Evolutionary conservation across 2,329 filamentous ascomycete genomes (phyloP), one percentile per base, ranked within the genome.

Genomic region (Aspergillus ochraceus): DNA sequence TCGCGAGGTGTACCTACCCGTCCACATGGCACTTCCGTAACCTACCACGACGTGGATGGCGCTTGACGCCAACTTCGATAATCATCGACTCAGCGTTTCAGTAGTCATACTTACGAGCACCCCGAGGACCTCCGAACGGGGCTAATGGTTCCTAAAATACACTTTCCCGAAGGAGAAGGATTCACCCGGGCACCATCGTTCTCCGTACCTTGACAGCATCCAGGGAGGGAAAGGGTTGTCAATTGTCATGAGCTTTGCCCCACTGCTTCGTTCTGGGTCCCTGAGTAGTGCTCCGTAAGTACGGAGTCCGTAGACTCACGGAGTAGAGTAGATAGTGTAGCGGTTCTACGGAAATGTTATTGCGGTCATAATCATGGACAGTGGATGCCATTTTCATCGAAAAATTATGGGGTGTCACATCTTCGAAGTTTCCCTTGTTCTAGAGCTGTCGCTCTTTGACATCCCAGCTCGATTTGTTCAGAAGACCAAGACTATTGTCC

Each of bases 21-120:
- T 65, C 64, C 64, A 66, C 66, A 68, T 68, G 66, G 64, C 63
- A 63, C 55, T 56, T 49, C 62, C 53, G 63, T 58, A 65, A 61
- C 51, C 59, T 54, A 24, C 62, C 52, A 54, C 55, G 55, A 56
- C 54, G 53, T 58, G 51, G 32, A 55, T 62, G 55, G 60, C 53
- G 55, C 59, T 58, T 49, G 52, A 60, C 50, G 52, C 54, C 54
- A 42, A 36, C 22, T 19, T n/a, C 19, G 20, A 46, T 19, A 47
- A 47, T 24, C 19, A 17, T 24, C 20, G 45, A 47, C 12, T 14
- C 22, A 20, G 22, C 29, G 50, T 29, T 36, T 24, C 29, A 51
- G 49, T 51, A 51, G 45, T 47, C 45, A 47, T 9, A 47, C 45
- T 20, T 47, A 47, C 45, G 45, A 47, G 45, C 45, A 47, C 53